phyloP scores from a whole-genome alignment of 306 rosid genomes.

The Quillaja saponaria region DNA sequence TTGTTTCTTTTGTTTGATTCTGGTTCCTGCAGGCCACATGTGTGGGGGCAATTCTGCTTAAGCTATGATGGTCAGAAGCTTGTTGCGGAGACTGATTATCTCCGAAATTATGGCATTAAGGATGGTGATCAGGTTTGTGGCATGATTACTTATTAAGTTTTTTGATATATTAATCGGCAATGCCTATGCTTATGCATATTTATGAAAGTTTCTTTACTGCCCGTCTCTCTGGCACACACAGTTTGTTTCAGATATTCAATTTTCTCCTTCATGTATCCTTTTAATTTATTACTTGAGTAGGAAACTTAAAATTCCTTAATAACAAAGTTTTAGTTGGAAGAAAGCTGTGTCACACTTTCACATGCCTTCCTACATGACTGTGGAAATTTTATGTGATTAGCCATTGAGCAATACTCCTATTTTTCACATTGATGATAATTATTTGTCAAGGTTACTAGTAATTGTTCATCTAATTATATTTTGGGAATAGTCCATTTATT shows the following conservation, averaged over 20 bases:
- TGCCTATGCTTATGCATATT: not conserved
- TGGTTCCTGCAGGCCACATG: slow-evolving; percentile 61
- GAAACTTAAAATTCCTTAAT: not conserved
- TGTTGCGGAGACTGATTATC: slow-evolving; percentile 46
- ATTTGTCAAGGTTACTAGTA: not conserved
- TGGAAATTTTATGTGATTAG: slow-evolving; percentile 4
- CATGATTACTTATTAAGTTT: not conserved
- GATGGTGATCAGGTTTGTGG: slow-evolving; percentile 83
- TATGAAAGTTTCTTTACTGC: not conserved
- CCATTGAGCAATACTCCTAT: not conserved
- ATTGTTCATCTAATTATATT: not conserved
- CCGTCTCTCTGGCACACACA: not conserved
- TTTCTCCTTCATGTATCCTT: not conserved
- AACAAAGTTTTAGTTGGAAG: slow-evolving; percentile 1
- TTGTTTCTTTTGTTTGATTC: slow-evolving; percentile 2
- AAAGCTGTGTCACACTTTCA: slow-evolving; percentile 4
- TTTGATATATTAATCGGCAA: not conserved
- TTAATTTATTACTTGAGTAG: slow-evolving; percentile 1
- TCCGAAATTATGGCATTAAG: slow-evolving; percentile 61
- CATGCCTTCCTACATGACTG: not conserved
- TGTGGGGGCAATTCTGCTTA: slow-evolving; percentile 92
- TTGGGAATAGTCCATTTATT: not conserved
- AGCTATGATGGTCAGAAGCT: slow-evolving; percentile 67
- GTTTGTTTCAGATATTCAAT: slow-evolving; percentile 1
- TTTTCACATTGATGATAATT: slow-evolving; percentile 1